phyloP scores from a whole-genome alignment of 768 basidiomycete species.

The Agaricus sinodeliciosus region DNA sequence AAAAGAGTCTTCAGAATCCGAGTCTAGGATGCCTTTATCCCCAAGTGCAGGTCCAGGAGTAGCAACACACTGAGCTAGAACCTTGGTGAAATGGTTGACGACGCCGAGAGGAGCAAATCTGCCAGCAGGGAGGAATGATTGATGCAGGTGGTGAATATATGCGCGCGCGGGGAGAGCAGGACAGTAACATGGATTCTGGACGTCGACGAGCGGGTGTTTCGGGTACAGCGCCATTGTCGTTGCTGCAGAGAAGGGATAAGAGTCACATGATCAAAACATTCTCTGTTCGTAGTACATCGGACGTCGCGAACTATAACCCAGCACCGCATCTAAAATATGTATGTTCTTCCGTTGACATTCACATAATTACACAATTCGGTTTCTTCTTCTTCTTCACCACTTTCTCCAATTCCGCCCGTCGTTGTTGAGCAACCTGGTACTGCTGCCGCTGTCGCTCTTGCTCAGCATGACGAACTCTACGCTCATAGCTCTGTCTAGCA shows the following conservation, averaged over 20 bases:
- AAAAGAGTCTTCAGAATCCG: constrained; percentile 11
- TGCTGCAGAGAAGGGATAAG: neutral
- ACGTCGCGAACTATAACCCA: neutral
- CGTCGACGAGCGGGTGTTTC: constrained; percentile 33
- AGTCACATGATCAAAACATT: constrained; percentile 2
- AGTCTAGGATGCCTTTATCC: constrained; percentile 8
- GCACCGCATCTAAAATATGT: neutral
- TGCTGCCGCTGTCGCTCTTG: too few relatives aligned
- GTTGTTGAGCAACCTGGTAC: constrained; percentile 18
- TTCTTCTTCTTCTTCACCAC: constrained; percentile 36
- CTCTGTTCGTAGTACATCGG: too few relatives aligned
- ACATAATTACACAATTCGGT: constrained; percentile 54
- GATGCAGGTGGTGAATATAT: constrained; percentile 41
- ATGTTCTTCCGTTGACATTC: neutral
- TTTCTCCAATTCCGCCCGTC: constrained; percentile 17
- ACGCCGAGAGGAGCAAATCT: constrained; percentile 1
- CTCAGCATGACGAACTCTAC: constrained; percentile 18
- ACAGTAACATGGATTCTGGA: constrained; percentile 55
- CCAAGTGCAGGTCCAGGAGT: constrained; percentile 7
- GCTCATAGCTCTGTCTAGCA: constrained; percentile 32
- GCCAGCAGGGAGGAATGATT: constrained; percentile 11
- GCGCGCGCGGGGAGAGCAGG: constrained; percentile 39
- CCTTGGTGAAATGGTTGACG: constrained; percentile 25
- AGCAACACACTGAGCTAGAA: constrained; percentile 23
- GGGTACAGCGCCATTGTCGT: constrained; percentile 2